A percentile compares a stretch with the other conserved stretches of the same genome.
Evolutionary conservation across 208 protist genomes (phyloP).

Genomic region (Tritrichomonas musculus): DNA sequence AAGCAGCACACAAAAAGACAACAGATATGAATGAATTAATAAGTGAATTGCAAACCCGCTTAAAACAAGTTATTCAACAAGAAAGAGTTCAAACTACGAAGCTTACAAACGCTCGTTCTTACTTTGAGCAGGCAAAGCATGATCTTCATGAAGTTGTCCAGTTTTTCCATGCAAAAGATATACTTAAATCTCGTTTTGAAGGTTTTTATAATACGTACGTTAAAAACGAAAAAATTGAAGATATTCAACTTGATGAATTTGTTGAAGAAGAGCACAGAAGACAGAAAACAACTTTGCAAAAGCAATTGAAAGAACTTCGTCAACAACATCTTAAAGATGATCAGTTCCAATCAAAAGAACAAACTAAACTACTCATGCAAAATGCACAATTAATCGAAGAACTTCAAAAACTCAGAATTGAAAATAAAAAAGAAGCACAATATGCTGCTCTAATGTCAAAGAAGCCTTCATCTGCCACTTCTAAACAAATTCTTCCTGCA

Average conservation of each 20-base stretch:
- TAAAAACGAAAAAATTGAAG: background rate
- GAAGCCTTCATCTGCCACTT: background rate
- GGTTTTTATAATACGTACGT: background rate
- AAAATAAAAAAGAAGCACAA: background rate
- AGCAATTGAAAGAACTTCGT: background rate
- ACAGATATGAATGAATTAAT: background rate
- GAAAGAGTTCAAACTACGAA: background rate
- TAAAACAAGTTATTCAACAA: background rate
- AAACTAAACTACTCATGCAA: background rate
- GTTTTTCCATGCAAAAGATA: background rate
- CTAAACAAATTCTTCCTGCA: background rate
- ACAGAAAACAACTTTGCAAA: background rate
- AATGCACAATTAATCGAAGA: constrained; percentile 12
- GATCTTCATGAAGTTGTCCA: constrained; percentile 23
- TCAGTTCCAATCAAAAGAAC: background rate
- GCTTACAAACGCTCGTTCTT: background rate
- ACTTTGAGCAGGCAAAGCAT: constrained; percentile 22
- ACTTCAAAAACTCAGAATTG: background rate
- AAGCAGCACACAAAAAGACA: background rate
- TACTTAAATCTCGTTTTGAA: background rate
- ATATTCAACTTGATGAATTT: background rate
- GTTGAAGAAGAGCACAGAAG: constrained; percentile 13
- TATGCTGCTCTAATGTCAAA: background rate
- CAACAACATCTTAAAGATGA: background rate
- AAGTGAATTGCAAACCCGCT: background rate